Percentiles rank a stretch among this genome's conserved stretches.
Conservation (phyloP, 2,329 filamentous ascomycete genomes). For the Fusarium abutilonis region DNA sequence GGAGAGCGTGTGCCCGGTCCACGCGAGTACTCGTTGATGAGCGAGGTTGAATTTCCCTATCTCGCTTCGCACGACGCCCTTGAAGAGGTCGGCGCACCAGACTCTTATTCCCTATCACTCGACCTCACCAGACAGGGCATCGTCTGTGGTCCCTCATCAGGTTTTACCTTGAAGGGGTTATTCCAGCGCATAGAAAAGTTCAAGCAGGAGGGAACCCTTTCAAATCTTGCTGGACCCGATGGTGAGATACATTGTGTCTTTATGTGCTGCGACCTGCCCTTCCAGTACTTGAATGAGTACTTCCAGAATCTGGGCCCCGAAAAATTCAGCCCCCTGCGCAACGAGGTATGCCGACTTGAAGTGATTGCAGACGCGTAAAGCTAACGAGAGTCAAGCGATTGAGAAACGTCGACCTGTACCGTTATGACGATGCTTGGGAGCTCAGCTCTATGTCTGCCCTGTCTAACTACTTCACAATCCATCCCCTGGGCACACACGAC, state of each 20-base stretch:
- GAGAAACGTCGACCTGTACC: constrained; percentile 60
- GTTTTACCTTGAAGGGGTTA: constrained; percentile 64
- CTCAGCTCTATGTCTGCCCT: constrained; percentile 53
- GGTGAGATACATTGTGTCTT: constrained; percentile 65
- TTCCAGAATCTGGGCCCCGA: constrained; percentile 62
- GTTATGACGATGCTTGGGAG: constrained; percentile 67
- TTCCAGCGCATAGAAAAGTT: constrained; percentile 59
- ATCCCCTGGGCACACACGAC: constrained; percentile 40
- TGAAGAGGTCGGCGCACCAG: constrained; percentile 64
- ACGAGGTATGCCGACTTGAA: constrained; percentile 47
- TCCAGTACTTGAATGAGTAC: constrained; percentile 69
- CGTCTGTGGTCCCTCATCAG: constrained; percentile 69
- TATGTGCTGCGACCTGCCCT: constrained; percentile 69
- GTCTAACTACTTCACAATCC: constrained; percentile 48
- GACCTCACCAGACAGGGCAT: constrained; percentile 66
- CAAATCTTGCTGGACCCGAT: constrained; percentile 56
- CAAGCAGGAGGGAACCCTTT: constrained; percentile 57
- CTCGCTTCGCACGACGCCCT: constrained; percentile 62
- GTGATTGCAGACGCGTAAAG: fast-evolving
- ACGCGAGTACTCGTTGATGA: constrained; percentile 60
- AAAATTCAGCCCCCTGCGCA: constrained; percentile 59
- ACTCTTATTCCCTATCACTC: constrained; percentile 64
- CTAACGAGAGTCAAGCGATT: constrained; percentile 53
- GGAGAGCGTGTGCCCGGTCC: constrained; percentile 69
- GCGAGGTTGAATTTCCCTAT: constrained; percentile 67